Evolutionary conservation across 83 land plant genomes (phyloP), one percentile per base, ranked within the genome.

Genomic region (Diphasiastrum complanatum): DNA sequence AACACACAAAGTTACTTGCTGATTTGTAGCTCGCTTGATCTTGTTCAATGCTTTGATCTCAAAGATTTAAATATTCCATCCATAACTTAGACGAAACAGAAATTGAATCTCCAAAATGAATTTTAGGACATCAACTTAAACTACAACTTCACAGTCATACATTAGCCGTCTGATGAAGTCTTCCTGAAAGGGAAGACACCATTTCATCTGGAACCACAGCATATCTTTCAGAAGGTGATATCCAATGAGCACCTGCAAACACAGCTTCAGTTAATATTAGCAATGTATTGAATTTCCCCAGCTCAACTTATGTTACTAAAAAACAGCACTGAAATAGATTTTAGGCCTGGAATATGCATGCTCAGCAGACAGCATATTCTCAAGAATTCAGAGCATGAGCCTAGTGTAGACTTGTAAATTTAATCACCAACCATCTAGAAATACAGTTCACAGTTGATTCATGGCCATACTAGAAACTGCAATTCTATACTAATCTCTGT

Each of bases 201-300:
- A 66, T 69, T 68, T 93, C 92, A 54, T 77, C 89, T 49, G 98
- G 98, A 26, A 93, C 98, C 59, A 93, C 70, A 29, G 98, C 96
- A 60, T 93, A 93, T 85, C 98, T 79, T 37, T 89, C 86, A 6
- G 83, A 55, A 22, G 90, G 96, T 12, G 98, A 79, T 49, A 89
- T 69, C 83, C 81, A 83, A 41, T 53, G 49, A 60, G 82, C 71
- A 23, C 84, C 96, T 83, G 87, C 23, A 34, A n/a, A n/a, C 30
- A 14, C 6, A 23, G 10, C 19, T 24, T 35, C 41, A 3, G 23
- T 4, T 30, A 63, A 67, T 40, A 67, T 41, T 1, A 57, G 24
- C 36, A 8, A 38, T 18, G 4, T n/a, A n/a, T n/a, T n/a, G n/a
- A n/a, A n/a, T n/a, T n/a, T n/a, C n/a, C n/a, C n/a, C n/a, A n/a